Evolutionary conservation across 106 monocot species (phyloP).

Genomic region (Apostasia ramifera): DNA sequence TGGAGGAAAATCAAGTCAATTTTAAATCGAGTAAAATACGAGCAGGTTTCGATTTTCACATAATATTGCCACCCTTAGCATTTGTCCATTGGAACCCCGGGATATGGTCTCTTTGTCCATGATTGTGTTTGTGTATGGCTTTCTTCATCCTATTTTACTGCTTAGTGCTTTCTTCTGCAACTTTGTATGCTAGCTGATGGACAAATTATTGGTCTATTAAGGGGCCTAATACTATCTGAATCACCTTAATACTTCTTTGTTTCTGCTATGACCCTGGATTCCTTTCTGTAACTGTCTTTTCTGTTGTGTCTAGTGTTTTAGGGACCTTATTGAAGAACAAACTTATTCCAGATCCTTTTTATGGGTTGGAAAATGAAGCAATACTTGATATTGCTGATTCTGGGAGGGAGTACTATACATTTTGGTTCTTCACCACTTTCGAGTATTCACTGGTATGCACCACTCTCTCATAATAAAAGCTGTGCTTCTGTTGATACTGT

Average conservation of each 20-base stretch:
- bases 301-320: slow-evolving; percentile 51
- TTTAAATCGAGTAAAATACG: too few relatives aligned
- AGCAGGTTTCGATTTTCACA: too few relatives aligned
- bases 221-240: too few relatives aligned
- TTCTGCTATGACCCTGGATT: neutral
- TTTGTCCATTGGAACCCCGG: too few relatives aligned
- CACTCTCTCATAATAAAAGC: neutral
- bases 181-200: neutral
- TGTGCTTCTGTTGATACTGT: neutral
- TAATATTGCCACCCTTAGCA: too few relatives aligned
- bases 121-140: neutral
- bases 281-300: neutral
- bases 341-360: slow-evolving; percentile 92
- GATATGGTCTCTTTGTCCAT: too few relatives aligned
- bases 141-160: neutral
- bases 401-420: slow-evolving; percentile 93
- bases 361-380: slow-evolving; percentile 83
- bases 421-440: slow-evolving; percentile 97
- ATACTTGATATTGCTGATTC: slow-evolving; percentile 95
- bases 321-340: slow-evolving; percentile 90
- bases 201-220: neutral
- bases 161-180: neutral
- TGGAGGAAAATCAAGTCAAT: too few relatives aligned
- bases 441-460: slow-evolving; percentile 47
- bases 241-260: neutral